Percentiles rank a stretch among this genome's conserved stretches.
Conservation (phyloP, 2,329 filamentous ascomycete genomes). For the Aspergillus sp. region DNA sequence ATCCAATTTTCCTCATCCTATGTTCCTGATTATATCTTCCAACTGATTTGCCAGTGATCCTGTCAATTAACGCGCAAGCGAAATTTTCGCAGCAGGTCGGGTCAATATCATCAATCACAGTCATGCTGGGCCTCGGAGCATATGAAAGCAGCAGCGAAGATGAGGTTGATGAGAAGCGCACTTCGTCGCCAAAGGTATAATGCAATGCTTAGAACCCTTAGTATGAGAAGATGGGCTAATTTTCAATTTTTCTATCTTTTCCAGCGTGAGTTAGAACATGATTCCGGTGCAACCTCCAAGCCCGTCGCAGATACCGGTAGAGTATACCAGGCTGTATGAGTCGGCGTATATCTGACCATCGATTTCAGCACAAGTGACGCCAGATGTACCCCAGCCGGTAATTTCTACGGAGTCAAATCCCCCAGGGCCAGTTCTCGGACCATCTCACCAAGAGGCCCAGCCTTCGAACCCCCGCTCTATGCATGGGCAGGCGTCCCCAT, state of each 20-base stretch:
- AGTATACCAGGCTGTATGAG: background rate
- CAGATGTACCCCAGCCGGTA: conserved; percentile 1
- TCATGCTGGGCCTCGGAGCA: conserved; percentile 42
- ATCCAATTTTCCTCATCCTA: background rate
- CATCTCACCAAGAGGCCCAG: conserved; percentile 28
- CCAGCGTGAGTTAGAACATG: conserved; percentile 1
- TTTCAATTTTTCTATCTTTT: background rate
- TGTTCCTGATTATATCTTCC: background rate
- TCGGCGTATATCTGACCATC: background rate
- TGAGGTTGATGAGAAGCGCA: conserved; percentile 28
- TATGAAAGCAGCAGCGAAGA: conserved; percentile 50
- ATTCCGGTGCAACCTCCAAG: conserved; percentile 2
- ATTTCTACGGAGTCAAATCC: conserved; percentile 13
- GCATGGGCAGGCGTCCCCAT: conserved; percentile 42
- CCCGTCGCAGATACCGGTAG: conserved; percentile 9
- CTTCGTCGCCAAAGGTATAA: conserved; percentile 25
- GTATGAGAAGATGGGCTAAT: background rate
- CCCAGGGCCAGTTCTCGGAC: conserved; percentile 37
- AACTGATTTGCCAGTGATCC: background rate
- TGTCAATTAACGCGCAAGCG: background rate
- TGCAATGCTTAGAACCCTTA: background rate
- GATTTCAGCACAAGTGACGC: conserved; percentile 5
- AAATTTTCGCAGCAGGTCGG: background rate
- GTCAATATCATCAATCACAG: conserved; percentile 7
- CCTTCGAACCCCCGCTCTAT: conserved; percentile 8